Conservation (phyloP, 108 stramenopile genomes). For the Ochromonas danica region DNA sequence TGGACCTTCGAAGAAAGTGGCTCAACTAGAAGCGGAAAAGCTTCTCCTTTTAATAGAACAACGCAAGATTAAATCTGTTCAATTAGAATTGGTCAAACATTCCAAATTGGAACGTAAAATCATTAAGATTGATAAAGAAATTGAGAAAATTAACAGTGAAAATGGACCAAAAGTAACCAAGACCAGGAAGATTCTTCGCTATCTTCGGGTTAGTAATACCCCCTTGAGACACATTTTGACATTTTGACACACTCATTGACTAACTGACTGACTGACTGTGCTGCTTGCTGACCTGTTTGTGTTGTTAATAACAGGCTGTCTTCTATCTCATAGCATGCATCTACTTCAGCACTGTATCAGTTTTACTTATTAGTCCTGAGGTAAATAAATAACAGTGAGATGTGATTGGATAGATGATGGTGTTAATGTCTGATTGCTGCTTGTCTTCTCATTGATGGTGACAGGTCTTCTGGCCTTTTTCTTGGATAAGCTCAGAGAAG, state of each 20-base stretch:
- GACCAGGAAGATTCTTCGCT: not conserved
- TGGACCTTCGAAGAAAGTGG: not conserved
- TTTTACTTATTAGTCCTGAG: not conserved
- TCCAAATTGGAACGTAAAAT: constrained; percentile 24
- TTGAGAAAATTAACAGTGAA: not conserved
- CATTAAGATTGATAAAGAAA: constrained; percentile 33
- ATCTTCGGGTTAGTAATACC: not conserved
- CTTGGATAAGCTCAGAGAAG: not conserved
- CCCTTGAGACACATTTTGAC: no score
- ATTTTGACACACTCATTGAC: no score
- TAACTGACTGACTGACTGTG: no score
- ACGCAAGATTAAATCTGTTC: constrained; percentile 24
- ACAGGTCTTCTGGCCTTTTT: constrained; percentile 3
- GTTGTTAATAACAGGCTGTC: no score
- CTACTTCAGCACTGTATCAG: not conserved
- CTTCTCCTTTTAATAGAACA: not conserved
- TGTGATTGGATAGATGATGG: no score
- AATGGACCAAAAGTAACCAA: not conserved
- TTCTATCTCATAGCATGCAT: no score
- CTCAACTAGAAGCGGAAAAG: not conserved
- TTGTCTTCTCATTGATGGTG: no score
- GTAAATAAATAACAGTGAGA: no score
- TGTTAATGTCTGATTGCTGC: no score
- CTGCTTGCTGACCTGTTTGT: no score
- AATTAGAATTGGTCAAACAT: constrained; percentile 22